Percentiles rank a stretch among this genome's conserved stretches.
These are phyloP conservation scores for Fusarium anguioides DNA, from an alignment of 2,329 filamentous ascomycete species.

Conservation along the genomic window DNA sequence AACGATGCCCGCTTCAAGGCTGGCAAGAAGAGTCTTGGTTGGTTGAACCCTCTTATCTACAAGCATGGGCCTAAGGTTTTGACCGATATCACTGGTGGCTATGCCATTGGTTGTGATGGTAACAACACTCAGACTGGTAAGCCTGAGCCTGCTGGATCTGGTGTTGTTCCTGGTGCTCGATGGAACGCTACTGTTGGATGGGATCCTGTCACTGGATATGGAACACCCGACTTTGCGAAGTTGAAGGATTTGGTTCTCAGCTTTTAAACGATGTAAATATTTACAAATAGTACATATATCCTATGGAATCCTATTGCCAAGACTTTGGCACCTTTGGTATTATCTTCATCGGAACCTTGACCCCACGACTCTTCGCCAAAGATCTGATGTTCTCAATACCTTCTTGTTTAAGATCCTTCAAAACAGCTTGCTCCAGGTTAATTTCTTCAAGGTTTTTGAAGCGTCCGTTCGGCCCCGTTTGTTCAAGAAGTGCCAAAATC, in stretches of 20 bases:
- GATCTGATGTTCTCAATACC: not conserved
- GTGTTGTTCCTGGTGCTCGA: constrained; percentile 28
- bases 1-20: constrained; percentile 59
- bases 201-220: constrained; percentile 38
- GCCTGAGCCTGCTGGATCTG: constrained; percentile 25
- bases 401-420: not conserved
- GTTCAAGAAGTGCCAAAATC: fast-evolving
- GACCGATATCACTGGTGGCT: constrained; percentile 46
- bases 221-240: constrained; percentile 37
- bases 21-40: constrained; percentile 59
- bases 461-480: not conserved
- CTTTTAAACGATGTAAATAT: not conserved
- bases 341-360: not conserved
- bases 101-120: constrained; percentile 47
- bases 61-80: constrained; percentile 34
- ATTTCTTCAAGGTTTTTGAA: not conserved
- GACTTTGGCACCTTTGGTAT: not conserved
- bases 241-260: constrained; percentile 25
- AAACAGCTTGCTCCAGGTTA: not conserved
- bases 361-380: not conserved
- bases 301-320: no score
- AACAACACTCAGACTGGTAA: constrained; percentile 35
- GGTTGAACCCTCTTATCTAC: constrained; percentile 61
- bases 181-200: constrained; percentile 40
- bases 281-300: not conserved